Base-by-base conservation (phyloP, 2,329 filamentous ascomycete species). In the Neocatenulostroma microsporum region DNA sequence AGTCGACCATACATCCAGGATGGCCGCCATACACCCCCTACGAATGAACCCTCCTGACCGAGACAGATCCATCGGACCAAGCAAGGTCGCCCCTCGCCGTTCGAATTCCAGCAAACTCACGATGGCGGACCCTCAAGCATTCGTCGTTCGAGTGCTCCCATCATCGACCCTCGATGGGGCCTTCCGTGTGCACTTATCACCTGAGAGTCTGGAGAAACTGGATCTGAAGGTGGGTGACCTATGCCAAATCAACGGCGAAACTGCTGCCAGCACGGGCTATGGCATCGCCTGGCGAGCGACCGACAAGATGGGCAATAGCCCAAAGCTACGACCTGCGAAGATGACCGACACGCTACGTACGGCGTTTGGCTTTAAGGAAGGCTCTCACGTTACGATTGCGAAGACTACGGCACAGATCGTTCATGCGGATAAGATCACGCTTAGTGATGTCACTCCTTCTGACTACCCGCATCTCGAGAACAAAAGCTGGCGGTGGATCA, bases 321-420 rank as follows among this genome's bases (percentile, higher is more conserved):
- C 47, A 73, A 78, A 53, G 76, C 76, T 47, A 74, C 80, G 44
- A 70, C 85, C 39, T 67, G 83, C 33, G 72, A 88, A 67, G 76
- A 84, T 66, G 80, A 63, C 84, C 15, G 80, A 84, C 44, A 69
- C 76, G 5, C 76, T 93, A 36, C 80, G 84, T 44, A 80, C 83
- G 23, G 73, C 76, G 5, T 82, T 82, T 47, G 76, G 76, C 1
- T 73, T 94, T 49, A 80, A 81, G 42, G 67, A 91, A 3, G 78
- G 78, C 12, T 82, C 87, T 32, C 73, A 77, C 34, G 67, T 93
- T 31, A 69, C 71, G 6, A 72, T 88, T 17, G 66, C 70, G 2
- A 70, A 63, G 43, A 68, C 72, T 8, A 68, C 69, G 6, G 63
- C 61, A 2, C 49, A 63, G 2, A 60, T 81, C 9, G 65, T 69